These are phyloP conservation scores for Neopestalotiopsis sp. DNA, from an alignment of 2,329 filamentous ascomycete genomes.

Conservation along the genomic window DNA sequence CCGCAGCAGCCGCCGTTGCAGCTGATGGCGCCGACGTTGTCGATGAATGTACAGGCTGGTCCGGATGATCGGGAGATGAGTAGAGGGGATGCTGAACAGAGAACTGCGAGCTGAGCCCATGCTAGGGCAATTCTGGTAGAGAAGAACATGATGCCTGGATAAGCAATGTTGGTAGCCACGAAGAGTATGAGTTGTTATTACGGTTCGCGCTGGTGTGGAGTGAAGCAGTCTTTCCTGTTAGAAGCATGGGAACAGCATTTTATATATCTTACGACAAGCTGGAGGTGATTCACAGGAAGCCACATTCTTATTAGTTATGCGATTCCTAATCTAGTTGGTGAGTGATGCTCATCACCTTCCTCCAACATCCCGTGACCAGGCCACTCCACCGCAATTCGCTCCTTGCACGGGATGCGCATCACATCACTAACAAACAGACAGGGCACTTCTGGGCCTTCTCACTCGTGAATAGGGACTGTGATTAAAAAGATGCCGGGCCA, in stretches of 20 bases:
- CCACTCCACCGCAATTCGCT: constrained; percentile 3
- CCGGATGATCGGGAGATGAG: background rate
- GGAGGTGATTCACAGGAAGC: background rate
- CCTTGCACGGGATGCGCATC: constrained; percentile 7
- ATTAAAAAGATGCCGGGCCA: background rate
- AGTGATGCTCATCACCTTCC: background rate
- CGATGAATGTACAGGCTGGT: constrained; percentile 10
- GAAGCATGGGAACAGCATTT: background rate
- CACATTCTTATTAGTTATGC: background rate
- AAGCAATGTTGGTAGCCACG: background rate
- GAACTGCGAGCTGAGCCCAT: background rate
- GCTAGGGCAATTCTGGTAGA: background rate
- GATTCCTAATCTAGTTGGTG: background rate
- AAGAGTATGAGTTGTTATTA: background rate
- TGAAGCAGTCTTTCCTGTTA: background rate
- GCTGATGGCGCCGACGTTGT: constrained; percentile 4
- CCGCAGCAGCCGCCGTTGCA: constrained; percentile 17
- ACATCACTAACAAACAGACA: constrained; percentile 3
- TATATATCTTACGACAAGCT: background rate
- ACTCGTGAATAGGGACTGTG: constrained; percentile 11
- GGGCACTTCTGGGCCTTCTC: background rate
- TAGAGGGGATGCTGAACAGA: constrained; percentile 7
- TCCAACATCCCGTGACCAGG: background rate
- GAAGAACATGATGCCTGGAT: background rate
- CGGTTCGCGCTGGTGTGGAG: background rate